Percentiles rank a stretch among this genome's conserved stretches.
Conservation (phyloP, 768 basidiomycete species). For the Grammothele lineata region DNA sequence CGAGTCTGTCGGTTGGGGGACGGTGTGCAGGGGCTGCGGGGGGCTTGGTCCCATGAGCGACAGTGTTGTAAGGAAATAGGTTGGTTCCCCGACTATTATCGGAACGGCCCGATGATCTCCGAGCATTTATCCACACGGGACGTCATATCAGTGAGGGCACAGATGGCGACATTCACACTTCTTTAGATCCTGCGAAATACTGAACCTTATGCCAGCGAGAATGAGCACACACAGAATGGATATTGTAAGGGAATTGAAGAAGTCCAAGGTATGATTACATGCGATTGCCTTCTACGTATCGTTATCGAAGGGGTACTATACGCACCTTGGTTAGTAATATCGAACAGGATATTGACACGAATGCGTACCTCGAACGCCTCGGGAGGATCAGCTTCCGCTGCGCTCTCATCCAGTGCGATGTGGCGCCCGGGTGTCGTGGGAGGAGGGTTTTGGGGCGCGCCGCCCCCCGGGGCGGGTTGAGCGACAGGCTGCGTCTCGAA, state of each 20-base stretch:
- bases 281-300: conserved; percentile 38
- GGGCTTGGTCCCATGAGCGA: background rate
- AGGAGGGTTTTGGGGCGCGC: conserved; percentile 13
- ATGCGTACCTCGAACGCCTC: conserved; percentile 76
- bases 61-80: too few relatives aligned
- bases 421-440: conserved; percentile 36
- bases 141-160: too few relatives aligned
- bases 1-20: background rate
- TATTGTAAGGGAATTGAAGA: conserved; percentile 7
- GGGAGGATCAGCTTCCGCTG: conserved; percentile 70
- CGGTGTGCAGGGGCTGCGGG: background rate
- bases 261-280: conserved; percentile 15
- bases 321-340: conserved; percentile 19
- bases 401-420: conserved; percentile 66
- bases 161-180: too few relatives aligned
- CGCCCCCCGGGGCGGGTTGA: conserved; percentile 13
- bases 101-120: too few relatives aligned
- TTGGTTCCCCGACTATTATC: too few relatives aligned
- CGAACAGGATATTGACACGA: background rate
- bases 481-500: conserved; percentile 34
- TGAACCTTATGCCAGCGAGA: too few relatives aligned
- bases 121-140: too few relatives aligned
- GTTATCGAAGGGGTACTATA: conserved; percentile 73
- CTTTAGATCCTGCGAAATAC: too few relatives aligned
- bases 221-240: background rate